Base-by-base conservation (phyloP, 768 basidiomycete genomes). In the Tricholoma furcatifolium region DNA sequence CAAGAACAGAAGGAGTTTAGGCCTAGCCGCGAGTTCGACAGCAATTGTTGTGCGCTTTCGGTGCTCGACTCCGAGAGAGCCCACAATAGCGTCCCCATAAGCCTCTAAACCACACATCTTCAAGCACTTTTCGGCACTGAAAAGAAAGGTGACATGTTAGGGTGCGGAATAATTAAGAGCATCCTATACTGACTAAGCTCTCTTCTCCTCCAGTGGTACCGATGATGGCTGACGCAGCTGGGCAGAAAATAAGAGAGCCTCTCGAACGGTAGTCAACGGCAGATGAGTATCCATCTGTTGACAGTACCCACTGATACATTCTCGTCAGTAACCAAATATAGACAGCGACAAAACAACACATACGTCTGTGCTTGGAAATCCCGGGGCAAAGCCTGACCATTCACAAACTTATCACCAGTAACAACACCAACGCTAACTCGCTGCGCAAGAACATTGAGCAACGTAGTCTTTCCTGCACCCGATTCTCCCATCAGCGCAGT, bases 11-110 rank as follows among this genome's bases (percentile, higher is more conserved):
- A 96, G 73, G 0, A 93, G 73, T 64, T 82, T 81, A 0, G 91
- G 93, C 83, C 84, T 93, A 5, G 91, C 88, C 38, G 91, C 91
- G 8, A 95, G 75, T 65, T 93, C 91, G 32, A 93, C 91, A 21
- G 81, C 92, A 53, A 94, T 94, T 0, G 91, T 94, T 0, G 89
- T 84, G 7, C 91, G 78, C 70, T 93, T 95, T 44, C 82, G 77
- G 55, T 86, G 81, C 58, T 92, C 88, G 18, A 87, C 79, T 3
- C 82, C 80, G 2, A 88, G 71, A 36, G 81, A 78, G 20, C 83
- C 85, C 9, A 91, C 83, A 60, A 86, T 74, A 3, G 85, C 88
- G 49, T 91, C 85, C 7, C 75, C 85, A 43, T 80, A 75, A 8
- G 76, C 79, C 48, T 83, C 79, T 47, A 91, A 65, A 40, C 87